Conservation (phyloP, 768 basidiomycete species). For the Macrolepiota fuliginosa region DNA sequence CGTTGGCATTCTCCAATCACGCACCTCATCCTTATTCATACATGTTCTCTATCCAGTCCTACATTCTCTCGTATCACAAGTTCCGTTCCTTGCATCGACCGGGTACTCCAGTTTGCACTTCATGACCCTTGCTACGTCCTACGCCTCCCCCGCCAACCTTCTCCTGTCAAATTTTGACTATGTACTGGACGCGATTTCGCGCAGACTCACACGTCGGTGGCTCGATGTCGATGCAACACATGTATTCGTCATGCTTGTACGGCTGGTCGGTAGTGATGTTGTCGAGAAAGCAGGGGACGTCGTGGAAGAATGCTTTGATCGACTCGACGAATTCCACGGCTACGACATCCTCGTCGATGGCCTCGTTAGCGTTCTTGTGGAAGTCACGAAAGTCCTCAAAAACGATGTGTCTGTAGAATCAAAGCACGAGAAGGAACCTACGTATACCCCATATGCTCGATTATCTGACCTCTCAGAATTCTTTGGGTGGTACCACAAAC, state of each 20-base stretch:
- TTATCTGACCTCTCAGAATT: constrained; percentile 46
- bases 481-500: constrained; percentile 61
- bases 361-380: constrained; percentile 80
- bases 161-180: constrained; percentile 96
- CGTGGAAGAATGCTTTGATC: constrained; percentile 96
- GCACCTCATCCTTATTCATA: constrained; percentile 73
- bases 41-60: constrained; percentile 83
- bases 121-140: constrained; percentile 73
- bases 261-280: constrained; percentile 82
- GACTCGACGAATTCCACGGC: constrained; percentile 94
- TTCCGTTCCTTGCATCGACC: constrained; percentile 66
- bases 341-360: constrained; percentile 86
- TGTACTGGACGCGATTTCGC: constrained; percentile 86
- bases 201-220: constrained; percentile 75
- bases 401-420: constrained; percentile 33
- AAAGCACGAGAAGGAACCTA: constrained; percentile 18
- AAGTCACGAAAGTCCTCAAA: constrained; percentile 80
- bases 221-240: constrained; percentile 88
- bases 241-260: constrained; percentile 81
- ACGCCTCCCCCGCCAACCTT: constrained; percentile 86
- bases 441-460: constrained; percentile 21
- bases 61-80: constrained; percentile 76
- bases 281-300: constrained; percentile 90
- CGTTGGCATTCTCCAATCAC: constrained; percentile 68
- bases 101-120: constrained; percentile 71